A percentile compares a stretch with the other conserved stretches of the same genome.
Evolutionary conservation across 352 stramenopile species (phyloP).

Genomic region (Phytophthora pseudosyringae): DNA sequence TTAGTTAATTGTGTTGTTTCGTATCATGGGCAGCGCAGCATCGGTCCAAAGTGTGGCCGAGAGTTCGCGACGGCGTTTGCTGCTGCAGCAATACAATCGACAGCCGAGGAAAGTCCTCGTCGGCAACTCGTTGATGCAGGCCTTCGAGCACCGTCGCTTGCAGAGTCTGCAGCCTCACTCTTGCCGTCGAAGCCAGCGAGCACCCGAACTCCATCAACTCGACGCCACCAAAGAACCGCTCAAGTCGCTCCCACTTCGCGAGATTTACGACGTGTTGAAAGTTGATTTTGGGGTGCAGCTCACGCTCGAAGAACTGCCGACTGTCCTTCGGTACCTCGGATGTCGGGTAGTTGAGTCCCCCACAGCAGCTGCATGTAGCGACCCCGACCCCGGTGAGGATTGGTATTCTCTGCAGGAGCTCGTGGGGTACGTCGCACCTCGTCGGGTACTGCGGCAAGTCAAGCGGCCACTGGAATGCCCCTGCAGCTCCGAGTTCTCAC

Average conservation of each 20-base stretch:
- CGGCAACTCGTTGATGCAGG: slow-evolving; percentile 33
- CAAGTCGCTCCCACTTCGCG: slow-evolving; percentile 25
- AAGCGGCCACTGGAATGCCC: slow-evolving; percentile 19
- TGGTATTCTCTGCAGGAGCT: slow-evolving; percentile 37
- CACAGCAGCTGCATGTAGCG: background rate
- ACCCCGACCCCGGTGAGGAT: slow-evolving; percentile 3
- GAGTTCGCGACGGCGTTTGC: slow-evolving; percentile 39
- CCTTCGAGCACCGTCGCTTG: slow-evolving; percentile 34
- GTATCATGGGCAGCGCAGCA: slow-evolving; percentile 47
- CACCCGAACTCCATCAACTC: background rate
- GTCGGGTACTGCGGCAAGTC: slow-evolving; percentile 31
- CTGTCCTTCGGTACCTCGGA: slow-evolving; percentile 34
- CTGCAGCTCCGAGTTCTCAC: slow-evolving; percentile 8
- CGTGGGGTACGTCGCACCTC: slow-evolving; percentile 36
- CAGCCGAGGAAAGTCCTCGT: slow-evolving; percentile 32
- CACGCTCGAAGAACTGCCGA: slow-evolving; percentile 36
- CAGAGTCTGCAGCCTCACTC: slow-evolving; percentile 14
- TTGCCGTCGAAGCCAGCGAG: slow-evolving; percentile 1
- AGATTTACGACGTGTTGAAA: slow-evolving; percentile 43
- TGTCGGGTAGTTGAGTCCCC: slow-evolving; percentile 30
- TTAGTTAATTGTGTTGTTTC: slow-evolving; percentile 6
- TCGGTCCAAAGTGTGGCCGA: slow-evolving; percentile 40
- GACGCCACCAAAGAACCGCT: slow-evolving; percentile 1
- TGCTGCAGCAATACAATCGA: slow-evolving; percentile 46
- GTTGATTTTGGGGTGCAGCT: slow-evolving; percentile 38